Evolutionary conservation across 1,284 basidiomycete species (phyloP), one percentile per base, ranked within the genome.

Genomic region (Ceratobasidium sp.): DNA sequence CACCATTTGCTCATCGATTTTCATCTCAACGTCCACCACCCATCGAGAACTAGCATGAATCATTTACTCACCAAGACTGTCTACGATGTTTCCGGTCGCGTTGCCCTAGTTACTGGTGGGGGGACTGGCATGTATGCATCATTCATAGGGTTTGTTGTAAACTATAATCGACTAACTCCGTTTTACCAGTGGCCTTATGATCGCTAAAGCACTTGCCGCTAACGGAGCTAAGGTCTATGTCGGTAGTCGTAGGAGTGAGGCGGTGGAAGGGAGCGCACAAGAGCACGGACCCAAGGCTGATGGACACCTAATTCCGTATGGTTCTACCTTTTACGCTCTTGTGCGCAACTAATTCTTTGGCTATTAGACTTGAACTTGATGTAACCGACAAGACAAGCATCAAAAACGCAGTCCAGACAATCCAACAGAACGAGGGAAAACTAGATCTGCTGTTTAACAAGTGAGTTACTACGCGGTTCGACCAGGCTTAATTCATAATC

Each of bases 171-270:
- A 18, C 26, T 33, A 7, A 20, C 23, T 23, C 39, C 78, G 91
- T 90, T 10, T 79, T 33, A 58, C 60, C 39, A 82, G 92, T 64
- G 88, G 87, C 5, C 84, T 92, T 79, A 92, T 93, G 90, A 94
- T 94, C 77, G 88, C 94, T 5, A 87, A 89, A 76, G 93, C 92
- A 3, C 87, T 96, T 18, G 93, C 93, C 12, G 89, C 90, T 28
- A 93, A 92, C 81, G 94, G 94, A 1, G 94, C 94, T 18, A 93
- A 91, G 80, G 94, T 96, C 18, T 96, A 96, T 84, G 93, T 96
- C 81, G 90, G 90, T 0, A 92, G 92, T 12, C 87, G 94, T 66
- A 88, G 93, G 68, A 84, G 88, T 63, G 89, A 92, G 6, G 89
- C 93, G 1, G 87, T 95, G 33, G 87, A 92, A 81, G 89, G 87